A percentile compares a stretch with the other conserved stretches of the same genome.
Conservation (phyloP, 352 stramenopile genomes). For the Hyaloperonospora arabidopsidis region DNA sequence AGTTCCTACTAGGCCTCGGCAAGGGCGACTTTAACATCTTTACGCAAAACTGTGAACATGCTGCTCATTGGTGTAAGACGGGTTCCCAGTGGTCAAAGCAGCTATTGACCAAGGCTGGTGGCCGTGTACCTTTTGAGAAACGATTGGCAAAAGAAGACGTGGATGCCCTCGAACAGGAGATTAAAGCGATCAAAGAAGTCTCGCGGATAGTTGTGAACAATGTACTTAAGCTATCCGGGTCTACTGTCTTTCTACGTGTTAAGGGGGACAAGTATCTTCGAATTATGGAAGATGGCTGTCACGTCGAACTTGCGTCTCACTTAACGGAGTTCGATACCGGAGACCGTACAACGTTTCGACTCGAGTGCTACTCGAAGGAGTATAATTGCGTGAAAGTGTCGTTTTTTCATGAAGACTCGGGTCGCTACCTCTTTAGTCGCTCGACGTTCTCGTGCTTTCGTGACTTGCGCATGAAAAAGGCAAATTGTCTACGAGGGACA, state of each 20-base stretch:
- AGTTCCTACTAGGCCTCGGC: constrained; percentile 58
- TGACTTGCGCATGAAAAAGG: constrained; percentile 67
- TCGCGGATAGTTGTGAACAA: constrained; percentile 54
- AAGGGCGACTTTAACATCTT: constrained; percentile 76
- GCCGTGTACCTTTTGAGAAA: constrained; percentile 60
- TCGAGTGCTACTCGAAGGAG: constrained; percentile 59
- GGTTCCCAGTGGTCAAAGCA: constrained; percentile 75
- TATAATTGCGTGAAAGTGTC: constrained; percentile 79
- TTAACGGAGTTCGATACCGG: constrained; percentile 29
- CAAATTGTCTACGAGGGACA: constrained; percentile 47
- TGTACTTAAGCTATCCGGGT: constrained; percentile 46
- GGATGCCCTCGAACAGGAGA: constrained; percentile 49
- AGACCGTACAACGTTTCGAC: constrained; percentile 42
- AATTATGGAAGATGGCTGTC: constrained; percentile 36
- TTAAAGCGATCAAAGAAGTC: constrained; percentile 53
- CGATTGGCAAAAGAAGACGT: constrained; percentile 53
- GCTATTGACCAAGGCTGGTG: constrained; percentile 36
- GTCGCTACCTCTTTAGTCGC: constrained; percentile 62
- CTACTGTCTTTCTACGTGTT: constrained; percentile 50
- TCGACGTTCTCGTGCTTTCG: constrained; percentile 70
- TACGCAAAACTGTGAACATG: constrained; percentile 73
- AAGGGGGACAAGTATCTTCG: constrained; percentile 48
- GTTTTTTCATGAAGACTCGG: constrained; percentile 54
- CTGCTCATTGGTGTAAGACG: constrained; percentile 76
- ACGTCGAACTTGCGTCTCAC: constrained; percentile 38